Evolutionary conservation across 2,329 filamentous ascomycete genomes (phyloP).

Genomic region (Fusarium sp.): DNA sequence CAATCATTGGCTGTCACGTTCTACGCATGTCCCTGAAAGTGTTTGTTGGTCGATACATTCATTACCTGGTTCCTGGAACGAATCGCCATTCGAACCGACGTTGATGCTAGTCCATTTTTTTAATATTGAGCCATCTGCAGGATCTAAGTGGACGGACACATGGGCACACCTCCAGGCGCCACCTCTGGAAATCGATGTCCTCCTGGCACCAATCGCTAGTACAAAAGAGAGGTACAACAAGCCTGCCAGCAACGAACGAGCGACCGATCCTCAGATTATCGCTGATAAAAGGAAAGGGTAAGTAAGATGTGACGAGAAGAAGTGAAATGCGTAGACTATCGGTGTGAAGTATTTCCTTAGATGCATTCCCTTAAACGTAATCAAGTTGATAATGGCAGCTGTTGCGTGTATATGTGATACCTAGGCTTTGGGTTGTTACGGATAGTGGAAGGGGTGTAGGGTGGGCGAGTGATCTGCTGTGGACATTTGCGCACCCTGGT

Average conservation of each 20-base stretch:
- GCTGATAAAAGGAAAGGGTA: not conserved
- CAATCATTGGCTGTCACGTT: slow-evolving; percentile 1
- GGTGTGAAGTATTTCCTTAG: too few species aligned
- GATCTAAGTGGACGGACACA: slow-evolving; percentile 10
- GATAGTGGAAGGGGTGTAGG: slow-evolving; percentile 1
- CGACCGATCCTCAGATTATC: too few species aligned
- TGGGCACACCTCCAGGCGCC: slow-evolving; percentile 3
- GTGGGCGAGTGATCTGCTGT: slow-evolving; percentile 5
- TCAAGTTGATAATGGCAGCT: not conserved
- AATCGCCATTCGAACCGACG: slow-evolving; percentile 1
- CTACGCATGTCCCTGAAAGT: slow-evolving; percentile 8
- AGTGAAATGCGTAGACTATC: not conserved
- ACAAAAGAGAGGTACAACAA: too few species aligned
- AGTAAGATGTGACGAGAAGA: not conserved
- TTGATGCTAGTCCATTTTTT: slow-evolving; percentile 13
- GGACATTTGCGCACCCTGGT: too few species aligned
- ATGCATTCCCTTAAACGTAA: too few species aligned
- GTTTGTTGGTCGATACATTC: slow-evolving; percentile 16
- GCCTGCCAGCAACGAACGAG: too few species aligned
- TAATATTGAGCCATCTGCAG: slow-evolving; percentile 16
- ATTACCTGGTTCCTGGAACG: slow-evolving; percentile 6
- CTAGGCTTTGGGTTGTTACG: not conserved
- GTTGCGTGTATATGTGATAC: not conserved
- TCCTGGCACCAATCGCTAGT: not conserved
- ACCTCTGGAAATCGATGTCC: not conserved